Base-by-base conservation (phyloP, 768 basidiomycete species). In the Chalciporus sphaerocephalus region DNA sequence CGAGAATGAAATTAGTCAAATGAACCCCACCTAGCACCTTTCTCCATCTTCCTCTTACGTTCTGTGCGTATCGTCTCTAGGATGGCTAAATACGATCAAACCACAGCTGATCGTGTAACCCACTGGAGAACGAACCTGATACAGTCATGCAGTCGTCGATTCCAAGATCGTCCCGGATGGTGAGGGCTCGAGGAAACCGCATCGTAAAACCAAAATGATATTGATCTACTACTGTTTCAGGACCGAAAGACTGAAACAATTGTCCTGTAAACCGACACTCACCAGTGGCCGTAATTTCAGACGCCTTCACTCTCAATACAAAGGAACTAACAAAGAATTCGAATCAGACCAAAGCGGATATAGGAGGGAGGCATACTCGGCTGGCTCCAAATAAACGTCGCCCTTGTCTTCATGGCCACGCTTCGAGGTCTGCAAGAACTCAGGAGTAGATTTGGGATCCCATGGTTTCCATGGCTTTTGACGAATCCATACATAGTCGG, bases 221-320 rank as follows among this genome's bases (percentile, higher is more conserved):
- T 54, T 83, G 83, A 53, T 92, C 93, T 83, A 49, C 53, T 30
- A 44, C 24, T 34, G 8, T 4, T 40, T 48, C 7, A 48, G 47
- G 38, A 32, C 21, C n/a, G 22, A 16, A 21, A 9, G 17, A 23
- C 28, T n/a, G 10, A 16, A 24, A 27, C n/a, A 16, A 18, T 17
- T 23, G 18, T 21, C 8, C 7, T n/a, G 35, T 25, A 18, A 46
- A 62, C 32, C n/a, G 7, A 52, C 15, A 17, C 52, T 52, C 47
- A 85, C 92, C 86, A 35, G 89, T 77, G 9, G 75, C 68, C 2
- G 82, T 82, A 42, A 98, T 90, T 61, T 97, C 93, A 0, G 94
- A 89, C 0, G 91, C 95, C 66, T 98, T 98, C 45, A 98, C 80
- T 56, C 87, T 87, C 54, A 98, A 48, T 27, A 97, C 86, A 64